Evolutionary conservation across 2,329 filamentous ascomycete genomes (phyloP).

Genomic region (Fusarium lyarnte): DNA sequence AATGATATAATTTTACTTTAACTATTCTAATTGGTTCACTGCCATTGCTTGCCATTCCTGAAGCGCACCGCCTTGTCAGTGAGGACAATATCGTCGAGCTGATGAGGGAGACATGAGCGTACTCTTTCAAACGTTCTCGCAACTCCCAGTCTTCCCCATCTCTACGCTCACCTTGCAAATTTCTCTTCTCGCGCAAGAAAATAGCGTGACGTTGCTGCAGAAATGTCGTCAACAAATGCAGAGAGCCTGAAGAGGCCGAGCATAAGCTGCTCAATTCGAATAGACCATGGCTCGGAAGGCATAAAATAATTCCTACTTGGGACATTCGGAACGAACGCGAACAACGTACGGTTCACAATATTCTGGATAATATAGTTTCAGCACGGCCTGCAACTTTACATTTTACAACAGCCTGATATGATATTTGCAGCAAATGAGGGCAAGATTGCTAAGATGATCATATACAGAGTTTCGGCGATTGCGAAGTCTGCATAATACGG

Average conservation of each 20-base stretch:
- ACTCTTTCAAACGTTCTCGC: too few relatives aligned
- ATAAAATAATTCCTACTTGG: not conserved
- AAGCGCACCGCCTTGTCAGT: not conserved
- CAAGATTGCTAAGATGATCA: conserved; percentile 5
- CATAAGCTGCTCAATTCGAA: not conserved
- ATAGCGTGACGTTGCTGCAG: not conserved
- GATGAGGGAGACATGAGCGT: not conserved
- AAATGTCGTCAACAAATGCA: not conserved
- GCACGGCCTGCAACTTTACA: conserved; percentile 11
- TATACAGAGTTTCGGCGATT: not conserved
- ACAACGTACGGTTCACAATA: not conserved
- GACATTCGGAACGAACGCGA: conserved; percentile 6
- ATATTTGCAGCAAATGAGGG: conserved; percentile 5
- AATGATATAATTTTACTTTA: too few relatives aligned
- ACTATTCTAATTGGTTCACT: not conserved
- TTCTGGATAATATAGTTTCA: conserved; percentile 7
- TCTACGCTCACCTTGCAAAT: not conserved
- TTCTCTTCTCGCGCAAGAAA: not conserved
- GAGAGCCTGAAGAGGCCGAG: not conserved
- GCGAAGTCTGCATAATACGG: not conserved
- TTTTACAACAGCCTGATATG: not conserved
- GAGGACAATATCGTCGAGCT: not conserved
- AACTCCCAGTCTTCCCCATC: too few relatives aligned
- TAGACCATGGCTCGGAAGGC: conserved; percentile 2
- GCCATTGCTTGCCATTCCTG: not conserved